A percentile compares a stretch with the other conserved stretches of the same genome.
phyloP scores from a whole-genome alignment of 768 basidiomycete genomes.

The Leccinum fibrillosum region DNA sequence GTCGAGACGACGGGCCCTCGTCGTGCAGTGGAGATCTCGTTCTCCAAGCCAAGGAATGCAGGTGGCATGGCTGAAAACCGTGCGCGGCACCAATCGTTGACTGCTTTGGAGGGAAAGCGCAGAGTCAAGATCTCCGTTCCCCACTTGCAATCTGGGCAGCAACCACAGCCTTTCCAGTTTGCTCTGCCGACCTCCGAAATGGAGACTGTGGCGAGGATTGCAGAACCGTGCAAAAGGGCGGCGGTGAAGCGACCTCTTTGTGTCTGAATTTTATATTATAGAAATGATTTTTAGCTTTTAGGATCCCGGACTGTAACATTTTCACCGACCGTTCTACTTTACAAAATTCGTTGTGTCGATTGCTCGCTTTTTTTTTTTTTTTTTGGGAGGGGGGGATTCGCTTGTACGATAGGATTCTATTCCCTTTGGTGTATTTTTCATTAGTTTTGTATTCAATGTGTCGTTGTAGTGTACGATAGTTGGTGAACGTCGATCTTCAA shows the following conservation, averaged over 20 bases:
- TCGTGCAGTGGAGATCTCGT: constrained; percentile 21
- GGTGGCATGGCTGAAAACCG: constrained; percentile 5
- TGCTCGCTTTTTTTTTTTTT: neutral
- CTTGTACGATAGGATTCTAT: neutral
- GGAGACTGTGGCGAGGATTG: neutral
- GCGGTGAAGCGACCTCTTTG: constrained; percentile 19
- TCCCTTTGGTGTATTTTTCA: neutral
- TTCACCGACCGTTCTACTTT: neutral
- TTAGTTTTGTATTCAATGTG: neutral
- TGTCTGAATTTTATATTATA: constrained; percentile 3
- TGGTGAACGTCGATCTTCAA: neutral
- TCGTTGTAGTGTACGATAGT: neutral
- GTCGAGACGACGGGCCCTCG: constrained; percentile 30
- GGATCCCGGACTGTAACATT: neutral
- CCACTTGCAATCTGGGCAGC: neutral
- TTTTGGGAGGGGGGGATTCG: neutral
- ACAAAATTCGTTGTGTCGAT: neutral
- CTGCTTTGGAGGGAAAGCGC: constrained; percentile 16
- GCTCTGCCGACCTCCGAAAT: neutral
- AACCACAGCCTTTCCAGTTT: neutral
- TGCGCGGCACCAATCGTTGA: constrained; percentile 25
- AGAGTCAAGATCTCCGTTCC: constrained; percentile 21
- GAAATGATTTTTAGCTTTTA: neutral
- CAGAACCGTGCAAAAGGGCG: constrained; percentile 8
- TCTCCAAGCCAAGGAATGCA: constrained; percentile 6